These are phyloP conservation scores for Aaosphaeria arxii DNA, from an alignment of 2,329 filamentous ascomycete genomes.

Conservation along the genomic window DNA sequence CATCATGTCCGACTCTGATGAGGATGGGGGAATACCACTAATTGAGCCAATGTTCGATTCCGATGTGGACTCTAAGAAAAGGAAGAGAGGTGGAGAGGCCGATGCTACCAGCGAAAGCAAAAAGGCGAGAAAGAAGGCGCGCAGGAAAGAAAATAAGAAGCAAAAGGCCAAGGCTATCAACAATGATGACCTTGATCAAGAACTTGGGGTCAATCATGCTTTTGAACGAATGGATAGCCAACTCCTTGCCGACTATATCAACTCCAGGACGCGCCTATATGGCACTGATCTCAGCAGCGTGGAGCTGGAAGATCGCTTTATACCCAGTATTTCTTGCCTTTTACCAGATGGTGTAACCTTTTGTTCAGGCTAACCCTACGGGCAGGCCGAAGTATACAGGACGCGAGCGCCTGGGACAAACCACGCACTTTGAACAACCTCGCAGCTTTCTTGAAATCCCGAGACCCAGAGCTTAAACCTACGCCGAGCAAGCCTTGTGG, in stretches of 20 bases:
- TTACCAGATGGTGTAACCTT: not conserved
- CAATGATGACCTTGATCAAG: conserved; percentile 51
- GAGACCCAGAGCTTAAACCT: conserved; percentile 59
- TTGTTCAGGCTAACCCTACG: too few relatives aligned
- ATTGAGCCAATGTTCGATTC: conserved; percentile 41
- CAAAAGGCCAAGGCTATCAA: conserved; percentile 61
- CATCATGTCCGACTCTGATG: conserved; percentile 46
- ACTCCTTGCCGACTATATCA: conserved; percentile 81
- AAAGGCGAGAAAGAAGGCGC: conserved; percentile 25
- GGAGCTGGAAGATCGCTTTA: conserved; percentile 77
- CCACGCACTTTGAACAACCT: conserved; percentile 69
- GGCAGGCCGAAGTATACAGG: conserved; percentile 68
- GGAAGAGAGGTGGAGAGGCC: conserved; percentile 38
- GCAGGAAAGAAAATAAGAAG: conserved; percentile 55
- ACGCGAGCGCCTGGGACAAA: conserved; percentile 73
- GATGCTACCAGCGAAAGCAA: conserved; percentile 32
- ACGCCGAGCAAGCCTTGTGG: conserved; percentile 62
- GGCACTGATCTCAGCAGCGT: conserved; percentile 77
- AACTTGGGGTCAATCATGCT: conserved; percentile 67
- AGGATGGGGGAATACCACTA: conserved; percentile 43
- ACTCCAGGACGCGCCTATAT: conserved; percentile 73
- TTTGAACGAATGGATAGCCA: conserved; percentile 80
- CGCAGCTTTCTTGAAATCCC: conserved; percentile 71
- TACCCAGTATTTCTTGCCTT: conserved; percentile 59
- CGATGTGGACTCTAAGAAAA: conserved; percentile 34